phyloP scores from a whole-genome alignment of 805 yeast species.

The Lipomyces starkeyi region DNA sequence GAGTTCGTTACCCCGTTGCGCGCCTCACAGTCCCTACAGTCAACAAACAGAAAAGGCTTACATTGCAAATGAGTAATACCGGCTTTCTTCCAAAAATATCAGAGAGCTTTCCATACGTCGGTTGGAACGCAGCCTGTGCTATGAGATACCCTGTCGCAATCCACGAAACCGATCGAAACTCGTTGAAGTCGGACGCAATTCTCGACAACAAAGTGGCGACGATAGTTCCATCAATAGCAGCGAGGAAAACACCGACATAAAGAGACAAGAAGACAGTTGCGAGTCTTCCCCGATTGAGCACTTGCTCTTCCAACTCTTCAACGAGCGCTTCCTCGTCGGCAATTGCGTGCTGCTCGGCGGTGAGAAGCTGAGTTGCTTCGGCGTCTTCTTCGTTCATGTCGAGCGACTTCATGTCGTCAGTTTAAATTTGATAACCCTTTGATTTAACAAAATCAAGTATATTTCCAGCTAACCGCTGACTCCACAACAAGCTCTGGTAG shows the following conservation, averaged over 20 bases:
- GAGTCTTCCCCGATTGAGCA: conserved; percentile 15
- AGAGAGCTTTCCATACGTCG: conserved; percentile 71
- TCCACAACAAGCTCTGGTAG: too few relatives aligned
- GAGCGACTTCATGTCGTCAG: background rate
- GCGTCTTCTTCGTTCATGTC: conserved; percentile 20
- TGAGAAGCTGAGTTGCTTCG: conserved; percentile 28
- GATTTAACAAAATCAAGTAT: background rate
- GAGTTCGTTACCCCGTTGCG: background rate
- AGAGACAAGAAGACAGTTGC: conserved; percentile 33
- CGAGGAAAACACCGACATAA: conserved; percentile 53
- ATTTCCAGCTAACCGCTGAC: too few relatives aligned
- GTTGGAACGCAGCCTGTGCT: conserved; percentile 77
- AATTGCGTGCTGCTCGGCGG: background rate
- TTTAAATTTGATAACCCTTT: background rate
- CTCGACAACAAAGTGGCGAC: conserved; percentile 60
- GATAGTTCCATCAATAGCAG: conserved; percentile 60
- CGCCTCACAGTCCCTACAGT: conserved; percentile 40
- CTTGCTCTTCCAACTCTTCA: conserved; percentile 26
- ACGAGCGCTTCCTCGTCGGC: conserved; percentile 19
- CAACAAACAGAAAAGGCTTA: conserved; percentile 53
- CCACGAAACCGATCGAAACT: conserved; percentile 63
- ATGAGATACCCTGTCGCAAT: conserved; percentile 75
- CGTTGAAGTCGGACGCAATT: conserved; percentile 66
- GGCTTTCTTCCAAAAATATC: conserved; percentile 58
- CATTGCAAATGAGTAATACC: conserved; percentile 52